These are phyloP conservation scores for Xylaria sp. DNA, from an alignment of 2,329 filamentous ascomycete genomes.

Conservation along the genomic window DNA sequence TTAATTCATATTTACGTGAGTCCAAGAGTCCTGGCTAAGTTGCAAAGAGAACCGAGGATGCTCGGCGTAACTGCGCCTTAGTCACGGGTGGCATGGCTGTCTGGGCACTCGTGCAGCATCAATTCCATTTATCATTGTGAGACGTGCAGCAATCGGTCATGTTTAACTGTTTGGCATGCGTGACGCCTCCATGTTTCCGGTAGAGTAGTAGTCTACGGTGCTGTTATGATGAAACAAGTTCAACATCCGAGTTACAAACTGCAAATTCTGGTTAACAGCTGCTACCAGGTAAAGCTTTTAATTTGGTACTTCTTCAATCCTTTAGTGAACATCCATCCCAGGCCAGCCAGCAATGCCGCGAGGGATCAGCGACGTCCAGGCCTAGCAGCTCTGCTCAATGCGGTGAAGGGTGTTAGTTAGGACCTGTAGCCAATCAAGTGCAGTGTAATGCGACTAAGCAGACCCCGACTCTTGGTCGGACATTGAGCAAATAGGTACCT, in stretches of 20 bases:
- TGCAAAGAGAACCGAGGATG: not conserved
- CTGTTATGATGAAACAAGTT: constrained; percentile 1
- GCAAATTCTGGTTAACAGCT: not conserved
- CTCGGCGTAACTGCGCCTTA: constrained; percentile 1
- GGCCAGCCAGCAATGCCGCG: not conserved
- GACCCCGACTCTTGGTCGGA: constrained; percentile 2
- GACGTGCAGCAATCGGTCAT: not conserved
- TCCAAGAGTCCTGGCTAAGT: not conserved
- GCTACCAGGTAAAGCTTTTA: not conserved
- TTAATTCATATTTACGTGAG: not conserved
- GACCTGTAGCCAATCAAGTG: not conserved
- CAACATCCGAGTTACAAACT: not conserved
- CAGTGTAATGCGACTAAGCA: not conserved
- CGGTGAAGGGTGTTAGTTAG: not conserved
- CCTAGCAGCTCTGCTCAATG: not conserved
- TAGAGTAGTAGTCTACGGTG: too few species aligned
- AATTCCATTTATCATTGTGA: not conserved
- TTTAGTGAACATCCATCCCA: not conserved
- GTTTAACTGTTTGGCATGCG: not conserved
- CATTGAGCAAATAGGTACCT: too few species aligned
- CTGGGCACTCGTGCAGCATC: not conserved
- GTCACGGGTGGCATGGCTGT: not conserved
- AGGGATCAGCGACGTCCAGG: too few species aligned
- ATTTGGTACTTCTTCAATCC: not conserved
- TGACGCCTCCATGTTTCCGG: not conserved